Base-by-base conservation (phyloP, 345 rosid genomes). In the Odontarrhena argentea region DNA sequence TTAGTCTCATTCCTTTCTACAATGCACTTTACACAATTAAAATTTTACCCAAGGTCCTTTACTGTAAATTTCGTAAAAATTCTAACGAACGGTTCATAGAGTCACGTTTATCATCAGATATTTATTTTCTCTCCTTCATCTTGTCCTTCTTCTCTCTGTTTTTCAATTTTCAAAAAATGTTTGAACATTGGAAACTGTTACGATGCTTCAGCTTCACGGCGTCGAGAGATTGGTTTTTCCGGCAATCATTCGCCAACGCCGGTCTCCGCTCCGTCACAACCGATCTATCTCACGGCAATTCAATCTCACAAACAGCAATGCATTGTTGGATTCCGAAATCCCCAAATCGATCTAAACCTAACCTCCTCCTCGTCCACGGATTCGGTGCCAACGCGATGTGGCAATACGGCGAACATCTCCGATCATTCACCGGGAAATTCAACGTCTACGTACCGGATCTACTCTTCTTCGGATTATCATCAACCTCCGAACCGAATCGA, bases 331-430 rank as follows among this genome's bases (percentile, higher is more conserved):
- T 83, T 28, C 97, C 96, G 8, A 82, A 79, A 51, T 24, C 0
- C 30, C 76, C 38, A 10, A 75, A 60, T 4, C 49, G 14, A 13
- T 66, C 78, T 0, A 82, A 69, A 65, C 96, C 92, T 1, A 76
- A 79, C 18, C 91, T 87, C 9, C 60, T 87, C 9, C 87, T 91
- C 25, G 63, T 91, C 64, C 96, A 87, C 8, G 91, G 96, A 1
- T 85, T 91, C 10, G 91, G 97, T 0, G 92, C 97, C 6, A 86
- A 87, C 35, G 96, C 97, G 0, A 82, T 85, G 89, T 87, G 96
- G 96, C 96, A 91, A 69, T 87, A 82, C 52, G 81, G 79, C 0
- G 85, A 83, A 13, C 81, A 77, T 34, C 81, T 91, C 57, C 80
- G 78, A 8, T 77, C 80, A 36, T 83, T 91, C 82, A 82, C 84